Conservation (phyloP, 768 basidiomycete genomes). For the Hebeloma cylindrosporum region DNA sequence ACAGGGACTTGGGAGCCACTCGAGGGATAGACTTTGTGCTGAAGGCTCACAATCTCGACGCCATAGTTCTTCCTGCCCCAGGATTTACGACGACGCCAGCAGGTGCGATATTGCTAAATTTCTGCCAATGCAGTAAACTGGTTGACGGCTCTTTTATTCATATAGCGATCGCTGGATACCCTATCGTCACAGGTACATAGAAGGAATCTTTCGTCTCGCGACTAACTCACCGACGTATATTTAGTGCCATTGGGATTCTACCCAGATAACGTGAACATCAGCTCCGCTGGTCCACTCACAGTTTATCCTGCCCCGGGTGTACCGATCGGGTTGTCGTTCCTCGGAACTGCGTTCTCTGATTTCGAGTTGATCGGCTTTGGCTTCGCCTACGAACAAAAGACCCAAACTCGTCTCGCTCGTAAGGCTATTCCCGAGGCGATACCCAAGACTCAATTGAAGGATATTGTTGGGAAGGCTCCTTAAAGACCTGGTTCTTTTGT, state of each 20-base stretch:
- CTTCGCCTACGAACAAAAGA: conserved; percentile 67
- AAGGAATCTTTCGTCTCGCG: background rate
- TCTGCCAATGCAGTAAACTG: background rate
- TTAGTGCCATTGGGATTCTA: conserved; percentile 62
- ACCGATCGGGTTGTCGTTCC: conserved; percentile 53
- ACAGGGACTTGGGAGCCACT: conserved; percentile 48
- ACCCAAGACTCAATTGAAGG: conserved; percentile 49
- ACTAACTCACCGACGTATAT: background rate
- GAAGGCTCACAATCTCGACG: conserved; percentile 46
- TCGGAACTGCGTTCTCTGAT: conserved; percentile 63
- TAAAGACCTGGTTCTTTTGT: too few relatives aligned
- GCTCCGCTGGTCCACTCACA: conserved; percentile 39
- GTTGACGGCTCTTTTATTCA: background rate
- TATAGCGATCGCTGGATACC: conserved; percentile 62
- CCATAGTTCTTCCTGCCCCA: conserved; percentile 48
- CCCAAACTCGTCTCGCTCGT: conserved; percentile 48
- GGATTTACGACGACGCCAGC: conserved; percentile 40
- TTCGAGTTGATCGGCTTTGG: conserved; percentile 55
- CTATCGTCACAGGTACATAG: conserved; percentile 60
- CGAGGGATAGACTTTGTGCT: conserved; percentile 56
- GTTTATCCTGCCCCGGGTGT: conserved; percentile 54
- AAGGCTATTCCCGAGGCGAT: conserved; percentile 53
- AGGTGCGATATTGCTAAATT: conserved; percentile 27
- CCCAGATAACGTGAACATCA: conserved; percentile 43
- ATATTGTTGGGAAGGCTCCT: conserved; percentile 29